Evolutionary conservation across 352 stramenopile species (phyloP).

Genomic region (Globisporangium lucens): DNA sequence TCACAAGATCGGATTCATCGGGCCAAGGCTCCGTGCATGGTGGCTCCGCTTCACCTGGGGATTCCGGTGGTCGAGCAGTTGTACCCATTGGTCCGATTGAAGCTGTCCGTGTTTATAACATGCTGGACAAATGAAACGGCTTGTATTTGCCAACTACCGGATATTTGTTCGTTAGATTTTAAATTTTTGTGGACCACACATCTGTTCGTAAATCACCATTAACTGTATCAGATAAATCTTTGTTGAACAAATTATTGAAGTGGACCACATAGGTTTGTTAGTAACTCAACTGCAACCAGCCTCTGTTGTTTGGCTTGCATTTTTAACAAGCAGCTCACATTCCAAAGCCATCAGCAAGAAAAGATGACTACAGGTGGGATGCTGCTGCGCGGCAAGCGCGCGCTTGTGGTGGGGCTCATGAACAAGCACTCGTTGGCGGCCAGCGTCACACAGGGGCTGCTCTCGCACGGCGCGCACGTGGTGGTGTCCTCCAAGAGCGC

Average conservation of each 20-base stretch:
- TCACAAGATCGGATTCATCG: not conserved
- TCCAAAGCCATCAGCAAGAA: not conserved
- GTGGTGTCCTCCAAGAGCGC: conserved; percentile 68
- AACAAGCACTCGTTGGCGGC: conserved; percentile 90
- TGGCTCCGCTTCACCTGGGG: not conserved
- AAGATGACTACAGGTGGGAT: not conserved
- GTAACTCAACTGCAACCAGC: not conserved
- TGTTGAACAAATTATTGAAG: not conserved
- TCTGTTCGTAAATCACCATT: not conserved
- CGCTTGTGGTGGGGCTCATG: conserved; percentile 86
- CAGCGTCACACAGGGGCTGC: conserved; percentile 61
- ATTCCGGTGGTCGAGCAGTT: conserved; percentile 3
- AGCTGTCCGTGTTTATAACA: conserved; percentile 24
- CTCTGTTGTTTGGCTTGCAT: not conserved
- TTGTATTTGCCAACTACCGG: not conserved
- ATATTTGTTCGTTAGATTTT: not conserved
- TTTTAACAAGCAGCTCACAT: not conserved
- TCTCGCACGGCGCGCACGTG: conserved; percentile 61
- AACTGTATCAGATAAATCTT: not conserved
- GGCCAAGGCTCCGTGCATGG: not conserved
- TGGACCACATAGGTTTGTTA: not conserved
- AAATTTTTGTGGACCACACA: not conserved
- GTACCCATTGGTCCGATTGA: conserved; percentile 26
- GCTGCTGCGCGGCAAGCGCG: conserved; percentile 59
- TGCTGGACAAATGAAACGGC: conserved; percentile 10